Base-by-base conservation (phyloP, 805 yeast species). In the Metschnikowia similis region DNA sequence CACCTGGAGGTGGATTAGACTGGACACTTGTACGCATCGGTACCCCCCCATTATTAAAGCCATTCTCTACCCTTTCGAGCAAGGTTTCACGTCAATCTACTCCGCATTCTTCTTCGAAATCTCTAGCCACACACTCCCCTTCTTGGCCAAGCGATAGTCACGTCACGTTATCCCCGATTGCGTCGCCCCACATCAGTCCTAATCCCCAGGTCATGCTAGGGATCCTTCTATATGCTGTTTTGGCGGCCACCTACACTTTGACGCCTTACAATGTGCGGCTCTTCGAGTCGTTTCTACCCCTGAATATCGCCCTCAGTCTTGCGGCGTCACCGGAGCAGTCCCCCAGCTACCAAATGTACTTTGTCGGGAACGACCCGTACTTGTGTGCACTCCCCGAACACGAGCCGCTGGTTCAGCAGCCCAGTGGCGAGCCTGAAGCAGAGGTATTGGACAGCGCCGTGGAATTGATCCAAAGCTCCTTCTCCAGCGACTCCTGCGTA, bases 371-470 rank as follows among this genome's bases (percentile, higher is more conserved):
- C 28, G 55, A 45, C 31, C 52, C 38, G 41, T 55, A 51, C 47
- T 28, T 57, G 37, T 55, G 59, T 31, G 53, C 50, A 28, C 47
- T 51, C 21, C 54, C 47, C 16, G 40, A 17, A 9, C 28, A 17
- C 21, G 28, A 11, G 14, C 16, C 8, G 10, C n/a, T 16, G 8
- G 14, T 13, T 26, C 41, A 29, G 14, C 27, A 27, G 8, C 8
- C 16, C 13, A 27, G 7, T n/a, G 16, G 17, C 17, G 48, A 35
- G 11, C 44, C 47, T 27, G 57, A 50, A 3, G 35, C 52, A 8
- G 48, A 31, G 8, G 47, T 55, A n/a, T 43, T 53, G n/a, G 41
- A 31, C 31, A 45, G 31, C 9, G 59, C 57, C 39, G 34, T 53
- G 40, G 47, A 38, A 4, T 9, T 52, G 30, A 48, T 57, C 43